Evolutionary conservation across 352 stramenopile species (phyloP).

Genomic region (Phytopythium vexans): DNA sequence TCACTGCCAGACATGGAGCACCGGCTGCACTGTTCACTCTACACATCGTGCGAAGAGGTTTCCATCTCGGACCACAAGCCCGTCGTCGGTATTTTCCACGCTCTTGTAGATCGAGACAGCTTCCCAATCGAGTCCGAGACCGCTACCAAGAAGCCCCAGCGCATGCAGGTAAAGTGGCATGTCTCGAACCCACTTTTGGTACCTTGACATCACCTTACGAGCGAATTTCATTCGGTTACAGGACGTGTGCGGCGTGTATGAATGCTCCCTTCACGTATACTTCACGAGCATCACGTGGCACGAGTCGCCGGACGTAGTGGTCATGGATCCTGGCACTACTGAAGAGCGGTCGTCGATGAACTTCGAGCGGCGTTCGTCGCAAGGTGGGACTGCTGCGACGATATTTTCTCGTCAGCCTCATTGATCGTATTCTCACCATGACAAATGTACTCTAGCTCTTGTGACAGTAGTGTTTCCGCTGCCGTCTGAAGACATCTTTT

Average conservation of each 20-base stretch:
- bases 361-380: slow-evolving; percentile 29
- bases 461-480: slow-evolving; percentile 77
- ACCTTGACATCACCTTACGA: not conserved
- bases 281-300: slow-evolving; percentile 56
- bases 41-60: slow-evolving; percentile 73
- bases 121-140: slow-evolving; percentile 46
- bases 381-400: slow-evolving; percentile 9
- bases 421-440: not conserved
- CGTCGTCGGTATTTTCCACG: slow-evolving; percentile 70
- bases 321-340: slow-evolving; percentile 4
- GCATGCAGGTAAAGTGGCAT: slow-evolving; percentile 25
- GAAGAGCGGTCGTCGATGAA: slow-evolving; percentile 23
- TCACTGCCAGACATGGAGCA: slow-evolving; percentile 68
- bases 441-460: slow-evolving; percentile 17
- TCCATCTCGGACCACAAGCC: slow-evolving; percentile 84
- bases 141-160: slow-evolving; percentile 42
- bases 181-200: not conserved
- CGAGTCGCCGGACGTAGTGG: slow-evolving; percentile 15
- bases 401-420: not conserved
- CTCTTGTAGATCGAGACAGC: slow-evolving; percentile 53
- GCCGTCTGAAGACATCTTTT: slow-evolving; percentile 82
- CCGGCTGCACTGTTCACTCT: slow-evolving; percentile 59
- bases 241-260: slow-evolving; percentile 52
- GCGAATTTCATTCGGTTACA: slow-evolving; percentile 1
- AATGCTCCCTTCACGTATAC: slow-evolving; percentile 54